Conservation (phyloP, 306 rosid genomes). For the Dicorynia guianensis region DNA sequence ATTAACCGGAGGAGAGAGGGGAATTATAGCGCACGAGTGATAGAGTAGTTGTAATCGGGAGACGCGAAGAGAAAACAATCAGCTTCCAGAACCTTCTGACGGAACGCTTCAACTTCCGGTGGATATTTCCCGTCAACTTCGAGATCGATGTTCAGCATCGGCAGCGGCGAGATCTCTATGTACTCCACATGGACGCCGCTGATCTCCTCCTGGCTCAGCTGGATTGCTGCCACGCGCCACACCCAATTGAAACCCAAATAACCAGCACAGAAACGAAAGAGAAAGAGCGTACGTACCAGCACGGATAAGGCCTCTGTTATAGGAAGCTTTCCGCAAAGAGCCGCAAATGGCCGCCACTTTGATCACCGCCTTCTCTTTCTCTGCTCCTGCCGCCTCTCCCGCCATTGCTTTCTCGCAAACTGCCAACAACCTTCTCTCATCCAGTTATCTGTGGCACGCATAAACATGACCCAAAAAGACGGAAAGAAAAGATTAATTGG, state of each 20-base stretch:
- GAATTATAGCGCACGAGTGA: slow-evolving; percentile 51
- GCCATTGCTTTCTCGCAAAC: neutral
- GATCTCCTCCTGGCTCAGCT: slow-evolving; percentile 50
- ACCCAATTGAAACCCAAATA: neutral
- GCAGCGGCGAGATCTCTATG: slow-evolving; percentile 63
- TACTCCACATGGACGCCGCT: slow-evolving; percentile 57
- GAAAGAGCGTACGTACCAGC: neutral
- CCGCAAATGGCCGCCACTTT: slow-evolving; percentile 46
- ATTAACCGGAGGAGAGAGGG: neutral
- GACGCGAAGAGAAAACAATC: slow-evolving; percentile 71
- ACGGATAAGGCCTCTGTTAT: slow-evolving; percentile 47
- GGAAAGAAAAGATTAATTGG: too few relatives aligned
- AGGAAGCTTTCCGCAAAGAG: slow-evolving; percentile 46
- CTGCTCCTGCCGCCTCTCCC: neutral
- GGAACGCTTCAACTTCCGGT: slow-evolving; percentile 59
- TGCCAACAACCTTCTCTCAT: too few relatives aligned
- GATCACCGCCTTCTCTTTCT: neutral
- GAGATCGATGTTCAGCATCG: slow-evolving; percentile 69
- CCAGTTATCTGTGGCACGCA: too few relatives aligned
- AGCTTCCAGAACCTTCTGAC: slow-evolving; percentile 62
- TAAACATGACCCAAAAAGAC: too few relatives aligned
- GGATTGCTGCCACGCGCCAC: slow-evolving; percentile 45
- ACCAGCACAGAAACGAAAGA: neutral
- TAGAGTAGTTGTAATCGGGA: slow-evolving; percentile 86
- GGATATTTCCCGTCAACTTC: slow-evolving; percentile 65